Conservation (phyloP, 2,329 filamentous ascomycete genomes). For the Botrytis deweyae region DNA sequence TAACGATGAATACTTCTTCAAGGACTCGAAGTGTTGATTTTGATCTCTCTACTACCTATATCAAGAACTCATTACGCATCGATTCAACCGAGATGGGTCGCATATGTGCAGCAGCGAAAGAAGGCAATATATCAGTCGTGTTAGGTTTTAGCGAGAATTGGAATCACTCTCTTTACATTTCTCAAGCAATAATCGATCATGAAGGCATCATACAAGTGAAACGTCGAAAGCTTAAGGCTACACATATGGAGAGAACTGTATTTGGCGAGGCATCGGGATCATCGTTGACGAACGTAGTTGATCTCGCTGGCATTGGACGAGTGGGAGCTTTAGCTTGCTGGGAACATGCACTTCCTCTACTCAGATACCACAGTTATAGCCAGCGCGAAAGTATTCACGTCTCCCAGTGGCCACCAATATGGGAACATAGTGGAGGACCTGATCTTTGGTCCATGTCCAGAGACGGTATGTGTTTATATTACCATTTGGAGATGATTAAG, state of each 20-base stretch:
- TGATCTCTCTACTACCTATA: not conserved
- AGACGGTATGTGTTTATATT: constrained; percentile 31
- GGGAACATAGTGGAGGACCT: constrained; percentile 48
- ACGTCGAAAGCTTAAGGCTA: constrained; percentile 48
- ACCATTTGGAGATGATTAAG: not conserved
- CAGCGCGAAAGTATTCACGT: constrained; percentile 54
- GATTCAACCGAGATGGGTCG: constrained; percentile 45
- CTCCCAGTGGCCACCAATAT: constrained; percentile 54
- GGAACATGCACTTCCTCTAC: constrained; percentile 52
- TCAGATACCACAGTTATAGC: constrained; percentile 49
- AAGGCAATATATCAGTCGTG: constrained; percentile 47
- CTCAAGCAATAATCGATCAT: constrained; percentile 52
- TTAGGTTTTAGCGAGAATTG: constrained; percentile 49
- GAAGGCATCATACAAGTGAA: constrained; percentile 45
- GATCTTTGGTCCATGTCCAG: constrained; percentile 30
- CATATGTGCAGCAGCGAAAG: constrained; percentile 46
- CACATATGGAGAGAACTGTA: constrained; percentile 46
- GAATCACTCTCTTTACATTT: constrained; percentile 46
- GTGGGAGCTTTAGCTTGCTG: constrained; percentile 57
- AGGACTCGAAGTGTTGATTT: constrained; percentile 12
- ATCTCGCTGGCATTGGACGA: constrained; percentile 48
- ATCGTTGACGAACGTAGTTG: constrained; percentile 51
- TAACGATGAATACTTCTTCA: not conserved
- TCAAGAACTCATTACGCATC: constrained; percentile 39
- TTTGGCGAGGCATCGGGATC: constrained; percentile 58